A percentile compares a stretch with the other conserved stretches of the same genome.
These are phyloP conservation scores for Mycena latifolia DNA, from an alignment of 768 basidiomycete genomes.

Conservation along the genomic window DNA sequence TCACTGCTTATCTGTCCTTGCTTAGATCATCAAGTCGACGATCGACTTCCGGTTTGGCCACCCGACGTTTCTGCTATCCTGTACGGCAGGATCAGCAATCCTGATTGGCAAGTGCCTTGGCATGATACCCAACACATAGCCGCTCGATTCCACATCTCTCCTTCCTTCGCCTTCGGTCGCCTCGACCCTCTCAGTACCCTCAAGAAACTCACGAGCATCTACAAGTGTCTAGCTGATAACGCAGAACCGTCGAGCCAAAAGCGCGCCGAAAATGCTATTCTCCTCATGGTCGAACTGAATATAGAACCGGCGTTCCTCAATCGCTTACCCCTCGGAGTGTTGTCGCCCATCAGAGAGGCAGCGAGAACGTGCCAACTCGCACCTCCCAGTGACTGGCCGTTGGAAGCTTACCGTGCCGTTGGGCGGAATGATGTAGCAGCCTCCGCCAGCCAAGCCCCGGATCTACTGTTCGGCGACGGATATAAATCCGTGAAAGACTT, in stretches of 20 bases:
- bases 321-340: conserved; percentile 75
- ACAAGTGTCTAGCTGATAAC: conserved; percentile 70
- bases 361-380: conserved; percentile 79
- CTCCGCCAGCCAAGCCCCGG: conserved; percentile 62
- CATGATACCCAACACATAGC: conserved; percentile 63
- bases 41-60: conserved; percentile 82
- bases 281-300: conserved; percentile 62
- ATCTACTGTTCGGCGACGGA: conserved; percentile 61
- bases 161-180: conserved; percentile 73
- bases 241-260: conserved; percentile 61
- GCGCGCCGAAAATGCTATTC: conserved; percentile 76
- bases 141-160: conserved; percentile 59
- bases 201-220: conserved; percentile 66
- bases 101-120: conserved; percentile 75
- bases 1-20: no score
- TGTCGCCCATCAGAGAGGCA: conserved; percentile 86
- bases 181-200: conserved; percentile 69
- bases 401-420: conserved; percentile 75
- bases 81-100: conserved; percentile 69
- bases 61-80: conserved; percentile 81
- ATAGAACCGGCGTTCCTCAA: conserved; percentile 63
- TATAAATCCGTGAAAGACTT: conserved; percentile 70
- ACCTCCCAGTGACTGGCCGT: conserved; percentile 73
- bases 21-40: conserved; percentile 55
- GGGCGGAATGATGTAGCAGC: conserved; percentile 83